Base-by-base conservation (phyloP, 192 early-diverging fungal species). In the Jimgerdemannia flammicorona region DNA sequence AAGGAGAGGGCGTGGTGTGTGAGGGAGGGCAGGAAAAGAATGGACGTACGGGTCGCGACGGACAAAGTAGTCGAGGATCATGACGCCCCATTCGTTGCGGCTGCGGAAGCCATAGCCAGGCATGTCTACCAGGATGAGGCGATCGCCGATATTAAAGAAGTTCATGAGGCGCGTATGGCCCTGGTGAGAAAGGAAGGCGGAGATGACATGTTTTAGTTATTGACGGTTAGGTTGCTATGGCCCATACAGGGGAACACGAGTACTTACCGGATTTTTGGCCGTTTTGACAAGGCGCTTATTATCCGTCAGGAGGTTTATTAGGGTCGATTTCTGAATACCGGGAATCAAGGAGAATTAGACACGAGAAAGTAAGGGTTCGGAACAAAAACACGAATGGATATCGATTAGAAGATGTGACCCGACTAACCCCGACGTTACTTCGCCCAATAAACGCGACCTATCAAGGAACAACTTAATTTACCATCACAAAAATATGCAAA, bases 371-470 rank as follows among this genome's bases (percentile, higher is more conserved):
- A 3, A 59, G 20, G 40, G 3, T 17, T 14, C 49, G 4, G 29
- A 29, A 29, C 29, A 29, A 29, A 29, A 0, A 29, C 29, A 29
- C 29, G 29, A 29, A 29, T 29, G 29, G 29, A 29, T 29, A 29
- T 29, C 29, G 29, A 29, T 29, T 29, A 29, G 29, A 42, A 69
- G 18, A 43, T 44, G 3, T 44, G 4, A 18, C n/a, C 18, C 19
- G 64, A 41, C 77, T 74, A 75, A 83, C 81, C 6, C 86, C 86
- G 76, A 87, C 83, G 75, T 87, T 87, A 78, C 86, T 87, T 72
- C 86, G 78, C 4, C 86, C 86, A 42, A 87, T 79, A 79, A 87
- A 87, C 3, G 81, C 86, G 44, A 87, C 83, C 85, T 87, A 41
- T 59, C 49, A 59, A 29, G 29, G 29, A 29, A 29, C 29, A 29